Evolutionary conservation across 2,329 filamentous ascomycete species (phyloP), one percentile per base, ranked within the genome.

Genomic region (Clarireedia sp.): DNA sequence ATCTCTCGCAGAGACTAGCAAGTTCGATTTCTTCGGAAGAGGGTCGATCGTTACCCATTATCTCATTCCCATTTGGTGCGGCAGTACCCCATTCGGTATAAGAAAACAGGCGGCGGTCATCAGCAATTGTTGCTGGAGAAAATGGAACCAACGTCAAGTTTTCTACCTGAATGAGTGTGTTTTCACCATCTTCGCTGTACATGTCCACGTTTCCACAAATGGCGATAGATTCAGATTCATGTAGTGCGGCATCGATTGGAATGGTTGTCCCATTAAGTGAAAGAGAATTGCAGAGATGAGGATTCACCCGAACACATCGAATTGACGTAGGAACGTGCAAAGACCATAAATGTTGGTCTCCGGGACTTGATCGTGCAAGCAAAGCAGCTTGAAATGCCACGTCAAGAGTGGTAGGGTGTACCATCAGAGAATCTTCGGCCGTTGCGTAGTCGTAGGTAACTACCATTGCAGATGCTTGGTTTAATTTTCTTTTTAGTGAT

Each of bases 331-430:
- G 61, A 3, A 64, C 40, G n/a, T 57, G 52, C 16, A 60, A 17
- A 19, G 52, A 41, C 51, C 54, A 57, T 3, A 63, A 29, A 40
- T 44, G 38, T 3, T 54, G 57, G 47, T 62, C 59, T 3, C 24
- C 50, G 5, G 62, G 61, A 12, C 23, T 37, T 3, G 17, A 21
- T 17, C 48, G 44, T 5, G 61, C 61, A n/a, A 57, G 33, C 26
- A 81, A 75, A 0, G 74, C 73, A 0, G 74, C 73, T 54, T 83
- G 80, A 40, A 83, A 74, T 66, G 80, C 75, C 2, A 74, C 69
- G 60, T 83, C 80, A 14, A 83, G 69, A 0, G 78, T 80, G 3
- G 77, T 74, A 0, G 80, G 80, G 59, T 83, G 80, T 23, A 83
- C 72, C 21, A 46, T 33, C 37, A 73, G 29, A 36, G 40, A 43